phyloP scores from a whole-genome alignment of 495 filamentous ascomycete species.

The Annulohypoxylon moriforme region DNA sequence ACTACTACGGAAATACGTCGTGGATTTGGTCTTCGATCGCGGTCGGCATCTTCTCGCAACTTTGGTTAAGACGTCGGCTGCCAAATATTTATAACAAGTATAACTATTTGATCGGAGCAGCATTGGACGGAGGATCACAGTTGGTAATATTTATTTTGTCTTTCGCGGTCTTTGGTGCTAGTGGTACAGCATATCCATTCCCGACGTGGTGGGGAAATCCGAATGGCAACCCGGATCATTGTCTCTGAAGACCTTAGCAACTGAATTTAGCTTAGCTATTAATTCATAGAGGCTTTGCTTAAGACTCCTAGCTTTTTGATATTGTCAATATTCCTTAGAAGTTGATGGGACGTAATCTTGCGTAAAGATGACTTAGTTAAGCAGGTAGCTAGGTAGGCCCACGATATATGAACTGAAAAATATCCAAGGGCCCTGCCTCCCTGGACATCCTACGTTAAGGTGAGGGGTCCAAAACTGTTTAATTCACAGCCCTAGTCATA shows the following conservation, averaged over 20 bases:
- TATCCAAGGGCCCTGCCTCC: too few relatives aligned
- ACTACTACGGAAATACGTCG: slow-evolving; percentile 57
- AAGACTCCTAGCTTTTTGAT: too few relatives aligned
- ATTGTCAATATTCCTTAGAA: too few relatives aligned
- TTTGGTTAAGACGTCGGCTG: slow-evolving; percentile 61
- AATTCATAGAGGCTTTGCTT: too few relatives aligned
- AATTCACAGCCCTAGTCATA: too few relatives aligned
- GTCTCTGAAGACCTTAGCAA: slow-evolving; percentile 2
- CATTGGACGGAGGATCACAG: slow-evolving; percentile 66
- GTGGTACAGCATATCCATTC: slow-evolving; percentile 50
- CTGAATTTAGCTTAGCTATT: not conserved
- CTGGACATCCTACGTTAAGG: too few relatives aligned
- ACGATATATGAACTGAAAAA: too few relatives aligned
- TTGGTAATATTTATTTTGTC: slow-evolving; percentile 66
- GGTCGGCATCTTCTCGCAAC: slow-evolving; percentile 62
- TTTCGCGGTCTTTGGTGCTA: slow-evolving; percentile 68
- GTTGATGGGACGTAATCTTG: too few relatives aligned
- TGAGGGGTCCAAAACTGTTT: too few relatives aligned
- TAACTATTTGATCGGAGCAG: slow-evolving; percentile 66
- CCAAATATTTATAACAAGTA: slow-evolving; percentile 68
- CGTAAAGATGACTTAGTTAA: too few relatives aligned
- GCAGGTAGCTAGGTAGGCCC: too few relatives aligned
- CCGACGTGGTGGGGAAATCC: slow-evolving; percentile 66
- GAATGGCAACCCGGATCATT: slow-evolving; percentile 32
- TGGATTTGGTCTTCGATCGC: slow-evolving; percentile 55